phyloP scores from a whole-genome alignment of 352 stramenopile species.

The Phytophthora cryptogea region DNA sequence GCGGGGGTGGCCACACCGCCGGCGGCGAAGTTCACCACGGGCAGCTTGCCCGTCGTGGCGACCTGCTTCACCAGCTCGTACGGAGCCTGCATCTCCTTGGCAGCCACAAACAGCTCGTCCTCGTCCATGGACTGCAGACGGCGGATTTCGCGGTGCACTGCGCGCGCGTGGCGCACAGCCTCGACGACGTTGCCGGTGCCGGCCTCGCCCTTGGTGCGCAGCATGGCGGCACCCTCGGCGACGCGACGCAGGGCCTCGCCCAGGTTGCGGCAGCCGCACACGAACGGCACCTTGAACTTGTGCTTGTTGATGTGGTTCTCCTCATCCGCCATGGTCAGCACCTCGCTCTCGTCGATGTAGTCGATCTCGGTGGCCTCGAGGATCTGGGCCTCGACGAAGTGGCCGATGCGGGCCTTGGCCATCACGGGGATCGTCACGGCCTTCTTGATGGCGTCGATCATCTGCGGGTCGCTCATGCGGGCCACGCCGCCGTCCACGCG shows the following conservation, averaged over 20 bases:
- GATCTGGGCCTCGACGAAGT: slow-evolving; percentile 99
- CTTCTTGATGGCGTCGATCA: slow-evolving; percentile 99
- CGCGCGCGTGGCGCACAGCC: slow-evolving; percentile 95
- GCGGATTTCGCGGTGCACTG: slow-evolving; percentile 93
- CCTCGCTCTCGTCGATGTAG: slow-evolving; percentile 99
- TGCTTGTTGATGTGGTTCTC: slow-evolving; percentile 97
- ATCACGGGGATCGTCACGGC: slow-evolving; percentile 99
- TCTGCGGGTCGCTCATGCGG: slow-evolving; percentile 96
- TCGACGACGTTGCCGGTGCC: slow-evolving; percentile 99
- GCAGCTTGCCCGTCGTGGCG: slow-evolving; percentile 89
- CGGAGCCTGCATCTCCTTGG: slow-evolving; percentile 96
- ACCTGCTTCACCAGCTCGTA: slow-evolving; percentile 95
- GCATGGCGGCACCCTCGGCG: slow-evolving; percentile 96
- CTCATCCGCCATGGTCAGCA: slow-evolving; percentile 99
- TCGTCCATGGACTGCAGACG: slow-evolving; percentile 93
- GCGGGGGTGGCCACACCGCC: slow-evolving; percentile 97
- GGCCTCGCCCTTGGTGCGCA: slow-evolving; percentile 98
- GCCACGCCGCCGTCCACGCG: slow-evolving; percentile 95
- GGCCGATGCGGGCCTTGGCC: slow-evolving; percentile 98
- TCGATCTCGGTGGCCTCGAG: slow-evolving; percentile 97
- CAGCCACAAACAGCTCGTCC: slow-evolving; percentile 97
- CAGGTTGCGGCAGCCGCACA: slow-evolving; percentile 98
- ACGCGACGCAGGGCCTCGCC: slow-evolving; percentile 95
- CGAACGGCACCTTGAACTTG: slow-evolving; percentile 98
- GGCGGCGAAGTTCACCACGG: slow-evolving; percentile 98